Base-by-base conservation (phyloP, 257 asterid species). In the Vinca minor region DNA sequence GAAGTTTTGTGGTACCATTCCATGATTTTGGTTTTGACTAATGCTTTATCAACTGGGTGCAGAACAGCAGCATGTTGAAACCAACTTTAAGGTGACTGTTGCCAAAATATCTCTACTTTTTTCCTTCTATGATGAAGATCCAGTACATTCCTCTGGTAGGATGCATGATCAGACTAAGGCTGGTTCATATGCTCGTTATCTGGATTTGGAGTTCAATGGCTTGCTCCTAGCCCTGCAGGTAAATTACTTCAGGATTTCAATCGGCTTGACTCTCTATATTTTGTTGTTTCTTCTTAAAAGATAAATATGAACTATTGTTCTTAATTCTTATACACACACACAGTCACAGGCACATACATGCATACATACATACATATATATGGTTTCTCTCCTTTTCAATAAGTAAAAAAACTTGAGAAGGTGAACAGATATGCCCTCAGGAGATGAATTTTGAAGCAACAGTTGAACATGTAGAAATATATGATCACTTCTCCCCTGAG, bases 61-160 rank as follows among this genome's bases (percentile, higher is more conserved):
- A 93, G 99, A 84, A 71, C 94, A 83, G 81, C 94, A 77, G 86
- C 92, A 72, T 75, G 80, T 86, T 77, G 95, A 89, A 79, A 89
- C 99, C 77, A 87, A 89, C 73, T 77, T 89, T 64, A 86, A 68
- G 87, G 90, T 85, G 53, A 55, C 77, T n/a, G 41, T 90, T 74
- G 74, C 78, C 59, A 80, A 78, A 73, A 69, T 86, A 45, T 86
- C 94, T 66, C 71, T 93, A 47, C 79, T 77, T 65, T 73, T 93
- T 59, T 89, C 90, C 56, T 84, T 93, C 71, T 58, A 70, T 71
- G 96, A 93, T 57, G 97, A 85, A 64, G 92, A 85, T 64, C 80
- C 76, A 73, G 72, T 65, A 70, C 79, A 81, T 58, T 48, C 73
- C 70, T 57, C 63, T 35, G 66, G 71, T 47, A 50, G 44, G 76